A percentile compares a stretch with the other conserved stretches of the same genome.
Evolutionary conservation across 495 filamentous ascomycete genomes (phyloP).

Genomic region (Neurospora tetrasperma): DNA sequence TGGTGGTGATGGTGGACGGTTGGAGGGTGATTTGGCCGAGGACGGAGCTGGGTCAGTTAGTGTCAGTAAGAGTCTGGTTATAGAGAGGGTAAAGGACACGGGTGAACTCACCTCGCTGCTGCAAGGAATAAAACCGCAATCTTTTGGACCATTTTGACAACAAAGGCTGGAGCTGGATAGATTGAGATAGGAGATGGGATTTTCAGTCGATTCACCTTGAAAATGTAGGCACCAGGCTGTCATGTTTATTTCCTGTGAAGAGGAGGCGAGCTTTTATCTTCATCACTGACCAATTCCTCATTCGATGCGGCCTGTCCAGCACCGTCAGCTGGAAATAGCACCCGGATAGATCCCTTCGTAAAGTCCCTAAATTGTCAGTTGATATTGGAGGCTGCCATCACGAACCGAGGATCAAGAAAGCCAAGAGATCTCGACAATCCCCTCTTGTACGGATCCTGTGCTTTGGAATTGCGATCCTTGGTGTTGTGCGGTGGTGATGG

Average conservation of each 20-base stretch:
- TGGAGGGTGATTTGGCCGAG: conserved; percentile 19
- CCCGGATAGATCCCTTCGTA: neutral
- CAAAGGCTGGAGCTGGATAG: neutral
- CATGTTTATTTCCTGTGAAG: neutral
- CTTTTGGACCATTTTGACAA: neutral
- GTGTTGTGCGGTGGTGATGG: neutral
- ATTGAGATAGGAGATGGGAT: neutral
- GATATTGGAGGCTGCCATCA: neutral
- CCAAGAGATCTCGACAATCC: neutral
- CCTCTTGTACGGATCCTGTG: neutral
- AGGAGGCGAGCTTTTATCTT: neutral
- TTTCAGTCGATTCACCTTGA: neutral
- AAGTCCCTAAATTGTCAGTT: neutral
- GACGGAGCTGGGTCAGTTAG: conserved; percentile 4
- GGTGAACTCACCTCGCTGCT: neutral
- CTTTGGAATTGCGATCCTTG: neutral
- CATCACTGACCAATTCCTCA: neutral
- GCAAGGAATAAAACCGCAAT: neutral
- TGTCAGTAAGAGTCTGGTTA: neutral
- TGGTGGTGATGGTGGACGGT: conserved; percentile 14
- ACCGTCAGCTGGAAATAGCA: neutral
- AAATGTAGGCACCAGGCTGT: neutral
- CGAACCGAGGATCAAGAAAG: neutral
- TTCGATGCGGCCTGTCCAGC: neutral
- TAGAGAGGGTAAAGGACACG: neutral